A percentile compares a stretch with the other conserved stretches of the same genome.
phyloP scores from a whole-genome alignment of 768 basidiomycete species.

The Mycena pura region DNA sequence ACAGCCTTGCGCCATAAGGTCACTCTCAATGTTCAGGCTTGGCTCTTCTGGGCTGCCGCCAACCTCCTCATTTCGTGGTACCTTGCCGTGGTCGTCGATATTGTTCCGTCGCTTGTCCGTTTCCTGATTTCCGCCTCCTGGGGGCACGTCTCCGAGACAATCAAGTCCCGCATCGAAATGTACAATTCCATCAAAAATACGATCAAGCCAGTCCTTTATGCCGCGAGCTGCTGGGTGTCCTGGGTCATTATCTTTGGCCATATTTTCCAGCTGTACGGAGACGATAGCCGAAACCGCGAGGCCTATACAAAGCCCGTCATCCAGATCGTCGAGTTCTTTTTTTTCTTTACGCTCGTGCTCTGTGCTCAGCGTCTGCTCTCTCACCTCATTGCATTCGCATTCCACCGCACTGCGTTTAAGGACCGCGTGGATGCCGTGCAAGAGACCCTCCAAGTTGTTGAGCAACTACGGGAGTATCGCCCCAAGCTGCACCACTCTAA shows the following conservation, averaged over 20 bases:
- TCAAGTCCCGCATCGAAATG: conserved; percentile 72
- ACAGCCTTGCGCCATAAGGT: conserved; percentile 64
- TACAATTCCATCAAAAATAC: conserved; percentile 75
- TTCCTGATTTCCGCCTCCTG: conserved; percentile 64
- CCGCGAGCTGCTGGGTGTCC: conserved; percentile 70
- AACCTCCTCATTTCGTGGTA: conserved; percentile 83
- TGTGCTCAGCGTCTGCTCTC: conserved; percentile 72
- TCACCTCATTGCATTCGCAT: conserved; percentile 75
- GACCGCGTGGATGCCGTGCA: conserved; percentile 71
- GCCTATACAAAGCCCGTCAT: conserved; percentile 64
- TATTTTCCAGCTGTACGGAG: conserved; percentile 64
- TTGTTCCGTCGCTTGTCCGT: conserved; percentile 63
- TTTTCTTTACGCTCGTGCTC: conserved; percentile 73
- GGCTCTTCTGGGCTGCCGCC: conserved; percentile 84
- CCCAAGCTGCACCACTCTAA: conserved; percentile 53
- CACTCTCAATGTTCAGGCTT: conserved; percentile 72
- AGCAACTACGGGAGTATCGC: conserved; percentile 69
- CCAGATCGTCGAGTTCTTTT: conserved; percentile 73
- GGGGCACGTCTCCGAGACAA: conserved; percentile 76
- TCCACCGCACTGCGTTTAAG: conserved; percentile 78
- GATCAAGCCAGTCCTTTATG: conserved; percentile 76
- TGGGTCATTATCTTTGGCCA: conserved; percentile 78
- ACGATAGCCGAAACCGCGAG: conserved; percentile 55
- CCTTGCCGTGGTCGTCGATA: conserved; percentile 73
- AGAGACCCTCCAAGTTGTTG: conserved; percentile 62